Conservation (phyloP, 2,329 filamentous ascomycete genomes). For the Aspergillus nomiae region DNA sequence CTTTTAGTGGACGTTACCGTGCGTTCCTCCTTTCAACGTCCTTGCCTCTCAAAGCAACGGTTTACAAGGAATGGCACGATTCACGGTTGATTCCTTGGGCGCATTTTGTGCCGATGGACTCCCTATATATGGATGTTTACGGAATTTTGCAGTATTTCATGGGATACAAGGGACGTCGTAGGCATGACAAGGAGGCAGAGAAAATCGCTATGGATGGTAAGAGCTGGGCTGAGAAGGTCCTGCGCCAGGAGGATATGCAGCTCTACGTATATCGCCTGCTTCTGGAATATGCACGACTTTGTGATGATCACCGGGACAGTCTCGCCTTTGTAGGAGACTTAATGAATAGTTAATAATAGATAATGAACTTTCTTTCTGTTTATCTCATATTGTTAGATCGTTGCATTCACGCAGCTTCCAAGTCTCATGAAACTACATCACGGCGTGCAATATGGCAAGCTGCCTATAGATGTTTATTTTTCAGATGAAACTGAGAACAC, state of each 20-base stretch:
- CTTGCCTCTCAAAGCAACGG: conserved; percentile 73
- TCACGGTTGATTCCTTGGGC: conserved; percentile 72
- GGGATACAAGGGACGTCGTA: conserved; percentile 39
- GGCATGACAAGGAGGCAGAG: conserved; percentile 58
- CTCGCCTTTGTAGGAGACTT: not conserved
- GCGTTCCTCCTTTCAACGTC: conserved; percentile 70
- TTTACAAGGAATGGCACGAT: conserved; percentile 83
- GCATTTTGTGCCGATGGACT: conserved; percentile 81
- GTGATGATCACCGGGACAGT: conserved; percentile 25
- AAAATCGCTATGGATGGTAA: conserved; percentile 67
- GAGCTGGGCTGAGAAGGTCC: conserved; percentile 67
- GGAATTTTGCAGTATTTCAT: conserved; percentile 75
- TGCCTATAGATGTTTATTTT: no score
- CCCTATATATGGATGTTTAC: conserved; percentile 70
- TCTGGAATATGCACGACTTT: conserved; percentile 63
- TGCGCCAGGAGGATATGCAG: conserved; percentile 72
- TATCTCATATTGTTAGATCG: not conserved
- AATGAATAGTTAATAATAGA: not conserved
- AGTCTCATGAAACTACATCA: no score
- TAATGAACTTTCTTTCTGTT: not conserved
- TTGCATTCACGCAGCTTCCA: no score
- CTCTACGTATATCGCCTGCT: conserved; percentile 68
- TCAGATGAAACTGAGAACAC: no score
- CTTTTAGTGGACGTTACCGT: conserved; percentile 68
- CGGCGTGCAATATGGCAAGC: no score